phyloP scores from a whole-genome alignment of 176 grass and related monocot species.

The Ensete glaucum region DNA sequence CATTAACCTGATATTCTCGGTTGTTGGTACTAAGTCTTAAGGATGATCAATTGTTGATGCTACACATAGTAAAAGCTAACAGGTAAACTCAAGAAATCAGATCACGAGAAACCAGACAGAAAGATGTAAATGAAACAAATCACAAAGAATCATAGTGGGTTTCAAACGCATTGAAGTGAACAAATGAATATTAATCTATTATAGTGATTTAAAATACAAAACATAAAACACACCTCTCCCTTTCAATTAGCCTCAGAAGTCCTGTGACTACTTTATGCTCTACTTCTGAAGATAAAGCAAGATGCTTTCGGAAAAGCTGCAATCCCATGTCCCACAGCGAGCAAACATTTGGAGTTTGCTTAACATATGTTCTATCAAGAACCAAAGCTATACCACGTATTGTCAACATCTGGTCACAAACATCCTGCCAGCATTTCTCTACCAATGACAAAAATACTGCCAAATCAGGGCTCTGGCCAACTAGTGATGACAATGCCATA shows the following conservation, averaged over 20 bases:
- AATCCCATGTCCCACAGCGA: constrained; percentile 96
- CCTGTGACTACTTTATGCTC: constrained; percentile 92
- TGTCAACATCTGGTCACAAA: constrained; percentile 98
- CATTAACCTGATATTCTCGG: too few relatives aligned
- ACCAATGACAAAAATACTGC: constrained; percentile 83
- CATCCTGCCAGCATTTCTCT: constrained; percentile 97
- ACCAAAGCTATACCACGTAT: constrained; percentile 95
- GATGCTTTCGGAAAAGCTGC: constrained; percentile 82
- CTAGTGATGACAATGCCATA: constrained; percentile 63
- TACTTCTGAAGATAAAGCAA: constrained; percentile 49
- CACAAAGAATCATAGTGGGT: too few relatives aligned
- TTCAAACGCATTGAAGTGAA: too few relatives aligned
- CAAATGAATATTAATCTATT: constrained; percentile 2
- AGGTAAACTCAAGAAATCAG: too few relatives aligned
- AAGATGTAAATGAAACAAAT: too few relatives aligned
- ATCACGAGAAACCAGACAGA: too few relatives aligned
- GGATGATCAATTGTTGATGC: too few relatives aligned
- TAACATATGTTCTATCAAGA: constrained; percentile 98
- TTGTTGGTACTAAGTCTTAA: too few relatives aligned
- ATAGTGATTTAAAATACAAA: constrained; percentile 12
- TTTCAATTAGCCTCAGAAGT: constrained; percentile 94
- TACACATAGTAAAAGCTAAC: too few relatives aligned
- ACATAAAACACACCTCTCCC: constrained; percentile 61
- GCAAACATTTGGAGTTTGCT: constrained; percentile 66
- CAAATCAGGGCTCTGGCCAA: constrained; percentile 92